Percentiles rank a stretch among this genome's conserved stretches.
Conservation (phyloP, 2,329 filamentous ascomycete genomes). For the Mariannaea elegans region DNA sequence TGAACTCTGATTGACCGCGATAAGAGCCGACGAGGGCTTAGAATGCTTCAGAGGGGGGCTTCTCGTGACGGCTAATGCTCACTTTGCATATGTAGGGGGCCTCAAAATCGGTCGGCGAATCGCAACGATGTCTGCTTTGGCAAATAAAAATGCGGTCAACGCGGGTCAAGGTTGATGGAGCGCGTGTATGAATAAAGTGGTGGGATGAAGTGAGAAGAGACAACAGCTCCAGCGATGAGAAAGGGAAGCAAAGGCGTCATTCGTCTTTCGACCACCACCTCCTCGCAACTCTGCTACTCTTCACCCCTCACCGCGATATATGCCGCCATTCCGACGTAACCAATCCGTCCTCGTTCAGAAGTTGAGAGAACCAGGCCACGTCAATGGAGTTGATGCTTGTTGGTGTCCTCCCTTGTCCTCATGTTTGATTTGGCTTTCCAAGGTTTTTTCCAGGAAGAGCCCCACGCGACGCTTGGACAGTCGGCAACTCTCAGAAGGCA, state of each 20-base stretch:
- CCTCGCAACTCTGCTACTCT: background rate
- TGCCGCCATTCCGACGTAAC: conserved; percentile 22
- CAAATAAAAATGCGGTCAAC: conserved; percentile 27
- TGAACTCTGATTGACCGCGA: conserved; percentile 35
- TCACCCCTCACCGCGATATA: conserved; percentile 8
- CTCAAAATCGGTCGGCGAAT: conserved; percentile 33
- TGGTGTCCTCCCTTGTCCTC: conserved; percentile 19
- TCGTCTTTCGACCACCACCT: background rate
- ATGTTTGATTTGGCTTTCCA: conserved; percentile 31
- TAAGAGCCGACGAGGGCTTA: conserved; percentile 23
- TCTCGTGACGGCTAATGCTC: conserved; percentile 15
- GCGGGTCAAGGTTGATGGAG: background rate
- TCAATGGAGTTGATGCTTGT: conserved; percentile 20
- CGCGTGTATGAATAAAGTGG: conserved; percentile 5
- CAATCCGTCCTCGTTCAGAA: conserved; percentile 13
- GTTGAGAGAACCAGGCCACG: conserved; percentile 14
- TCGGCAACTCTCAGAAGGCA: no score
- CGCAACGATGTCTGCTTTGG: conserved; percentile 19
- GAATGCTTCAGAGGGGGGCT: conserved; percentile 21
- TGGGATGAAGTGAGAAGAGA: background rate
- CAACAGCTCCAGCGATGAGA: background rate
- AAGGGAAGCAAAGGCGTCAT: background rate
- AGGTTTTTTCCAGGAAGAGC: conserved; percentile 18
- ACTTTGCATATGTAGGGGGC: conserved; percentile 21
- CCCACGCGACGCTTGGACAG: conserved; percentile 35